Base-by-base conservation (phyloP, 306 rosid genomes). In the Vigna hirtella region DNA sequence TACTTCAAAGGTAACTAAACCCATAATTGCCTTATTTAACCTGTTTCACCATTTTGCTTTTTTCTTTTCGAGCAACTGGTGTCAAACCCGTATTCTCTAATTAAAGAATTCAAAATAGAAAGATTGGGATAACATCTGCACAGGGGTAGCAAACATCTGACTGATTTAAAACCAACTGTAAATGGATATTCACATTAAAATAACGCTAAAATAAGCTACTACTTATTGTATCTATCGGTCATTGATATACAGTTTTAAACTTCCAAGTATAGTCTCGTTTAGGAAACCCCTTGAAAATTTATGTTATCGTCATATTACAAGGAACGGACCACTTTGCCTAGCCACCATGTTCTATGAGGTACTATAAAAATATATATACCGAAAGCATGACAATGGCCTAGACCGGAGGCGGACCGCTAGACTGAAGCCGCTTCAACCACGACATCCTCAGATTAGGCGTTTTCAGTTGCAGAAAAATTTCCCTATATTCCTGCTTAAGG, bases 401-500 rank as follows among this genome's bases (percentile, higher is more conserved):
- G 32, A 76, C 64, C 57, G 52, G 72, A 55, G 88, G 77, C 24
- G 83, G 79, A 57, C 88, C 86, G 32, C 66, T 80, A 65, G 90
- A 79, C 56, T 81, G 89, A 81, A 89, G 88, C 74, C 90, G 87
- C 89, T 79, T 87, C 90, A 89, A 80, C 96, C 93, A 91, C 72
- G 90, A 87, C 71, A 91, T 70, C 77, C 89, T 84, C 28, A 91
- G 79, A 78, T 72, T 84, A n/a, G 92, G 79, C 84, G 62, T 88
- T 76, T 87, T 89, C 77, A 91, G 68, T 64, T 81, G 96, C 65
- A 89, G 91, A 83, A 91, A 91, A 28, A 89, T 86, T 87, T 91
- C 92, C 68, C 93, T 84, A 48, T 91, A 88, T 66, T 91, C 93
- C 83, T 86, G 84, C 86, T 86, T 91, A 73, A 91, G 88, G 84